A percentile compares a stretch with the other conserved stretches of the same genome.
Conservation (phyloP, 129 eudicot genomes). For the carrot (Daucus carota) region DH1_v3.0 NC_030389.2:27385501-27386000, state of each 20-base stretch:
- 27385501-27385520: slow-evolving; percentile 1
- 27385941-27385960: slow-evolving; percentile 64
- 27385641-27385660: slow-evolving; percentile 64
- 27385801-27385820: slow-evolving; percentile 69
- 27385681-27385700: slow-evolving; percentile 52
- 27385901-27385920: slow-evolving; percentile 87
- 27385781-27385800: slow-evolving; percentile 83
- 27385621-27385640: slow-evolving; percentile 53
- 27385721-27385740: slow-evolving; percentile 74
- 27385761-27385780: slow-evolving; percentile 76
- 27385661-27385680: slow-evolving; percentile 66
- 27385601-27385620: slow-evolving; percentile 64
- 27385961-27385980: slow-evolving; percentile 76
- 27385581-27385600: slow-evolving; percentile 27
- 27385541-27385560: slow-evolving; percentile 10
- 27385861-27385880: slow-evolving; percentile 88
- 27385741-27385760: slow-evolving; percentile 77
- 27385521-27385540: background rate
- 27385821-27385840: slow-evolving; percentile 85
- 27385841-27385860: slow-evolving; percentile 95
- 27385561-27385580: slow-evolving; percentile 17
- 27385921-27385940: slow-evolving; percentile 82
- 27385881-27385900: slow-evolving; percentile 94
- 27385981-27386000: slow-evolving; percentile 82
- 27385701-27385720: slow-evolving; percentile 66